Conservation (phyloP, 1,284 basidiomycete species). For the Moniliella sp. region DNA sequence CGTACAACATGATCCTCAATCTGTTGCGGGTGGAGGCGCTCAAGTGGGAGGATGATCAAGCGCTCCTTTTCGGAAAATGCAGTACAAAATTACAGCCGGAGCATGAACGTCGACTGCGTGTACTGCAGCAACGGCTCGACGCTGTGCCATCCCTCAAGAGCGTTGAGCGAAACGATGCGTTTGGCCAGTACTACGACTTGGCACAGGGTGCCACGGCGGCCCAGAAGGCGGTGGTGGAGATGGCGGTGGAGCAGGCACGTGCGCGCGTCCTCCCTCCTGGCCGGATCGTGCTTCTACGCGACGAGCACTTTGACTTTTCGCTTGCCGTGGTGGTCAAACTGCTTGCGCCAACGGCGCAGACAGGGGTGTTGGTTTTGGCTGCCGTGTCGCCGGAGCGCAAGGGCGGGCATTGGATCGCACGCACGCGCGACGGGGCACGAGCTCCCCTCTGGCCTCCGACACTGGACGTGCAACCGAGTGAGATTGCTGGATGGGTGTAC, state of each 20-base stretch:
- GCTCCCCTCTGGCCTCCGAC: too few relatives aligned
- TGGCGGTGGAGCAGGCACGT: conserved; percentile 45
- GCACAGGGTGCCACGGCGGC: not conserved
- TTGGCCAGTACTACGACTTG: not conserved
- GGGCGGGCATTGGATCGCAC: too few relatives aligned
- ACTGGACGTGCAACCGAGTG: too few relatives aligned
- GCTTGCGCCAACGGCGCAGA: too few relatives aligned
- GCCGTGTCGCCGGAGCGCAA: conserved; percentile 40
- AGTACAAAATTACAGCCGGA: too few relatives aligned
- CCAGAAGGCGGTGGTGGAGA: conserved; percentile 43
- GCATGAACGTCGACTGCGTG: conserved; percentile 60
- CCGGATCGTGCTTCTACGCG: conserved; percentile 62
- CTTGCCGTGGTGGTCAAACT: conserved; percentile 56
- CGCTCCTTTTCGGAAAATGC: too few relatives aligned
- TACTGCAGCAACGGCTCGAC: conserved; percentile 47
- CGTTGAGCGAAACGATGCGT: too few relatives aligned
- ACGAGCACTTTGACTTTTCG: conserved; percentile 65
- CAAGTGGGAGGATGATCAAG: conserved; percentile 93
- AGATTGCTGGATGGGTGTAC: conserved; percentile 50
- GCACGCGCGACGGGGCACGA: too few relatives aligned
- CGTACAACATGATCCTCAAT: conserved; percentile 98
- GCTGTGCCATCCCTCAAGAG: too few relatives aligned
- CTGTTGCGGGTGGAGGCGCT: conserved; percentile 84
- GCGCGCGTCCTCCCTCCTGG: conserved; percentile 51
- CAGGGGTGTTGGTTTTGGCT: conserved; percentile 54